Base-by-base conservation (phyloP, 305 asterid species). In the Fraxinus greggii region DNA sequence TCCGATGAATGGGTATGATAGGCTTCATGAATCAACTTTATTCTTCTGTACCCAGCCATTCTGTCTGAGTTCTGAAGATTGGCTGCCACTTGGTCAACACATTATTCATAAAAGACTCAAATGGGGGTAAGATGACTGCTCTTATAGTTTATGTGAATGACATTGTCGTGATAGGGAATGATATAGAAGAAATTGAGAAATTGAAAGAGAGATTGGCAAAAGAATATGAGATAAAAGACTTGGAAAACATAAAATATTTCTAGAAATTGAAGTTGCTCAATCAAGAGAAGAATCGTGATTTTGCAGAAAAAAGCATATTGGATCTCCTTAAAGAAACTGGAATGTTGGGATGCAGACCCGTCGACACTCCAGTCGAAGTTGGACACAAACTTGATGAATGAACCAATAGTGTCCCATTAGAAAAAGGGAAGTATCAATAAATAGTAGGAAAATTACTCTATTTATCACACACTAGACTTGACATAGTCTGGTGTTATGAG, bases 21-120 rank as follows among this genome's bases (percentile, higher is more conserved):
- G 19, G 75, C 72, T 79, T 40, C 38, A 54, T 59, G 15, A 42
- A 26, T 70, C 75, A 21, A 70, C 24, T 31, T 42, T 79, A 70
- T 76, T 79, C 35, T 15, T 76, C 72, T 28, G 73, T 40, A 29
- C 32, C 15, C 13, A 23, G 32, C 87, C 51, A 48, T 75, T 36
- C 67, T 38, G 59, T 36, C 42, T 33, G 61, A 79, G 54, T 61
- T n/a, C 12, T 61, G 40, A 28, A 69, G 32, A 33, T 81, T 61
- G 72, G 77, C 45, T 72, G 75, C 80, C 26, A 77, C 61, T 59
- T 80, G 40, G 24, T 70, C 21, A 31, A 70, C 40, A 7, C 29
- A 2, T 48, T 56, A 56, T 59, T 59, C 69, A 21, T 7, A 21
- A 21, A 21, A 59, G 12, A 59, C 69, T 59, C 69, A 59, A 59